Conservation (phyloP, 169 alveolate species). For the Plasmodium falciparum region DNA sequence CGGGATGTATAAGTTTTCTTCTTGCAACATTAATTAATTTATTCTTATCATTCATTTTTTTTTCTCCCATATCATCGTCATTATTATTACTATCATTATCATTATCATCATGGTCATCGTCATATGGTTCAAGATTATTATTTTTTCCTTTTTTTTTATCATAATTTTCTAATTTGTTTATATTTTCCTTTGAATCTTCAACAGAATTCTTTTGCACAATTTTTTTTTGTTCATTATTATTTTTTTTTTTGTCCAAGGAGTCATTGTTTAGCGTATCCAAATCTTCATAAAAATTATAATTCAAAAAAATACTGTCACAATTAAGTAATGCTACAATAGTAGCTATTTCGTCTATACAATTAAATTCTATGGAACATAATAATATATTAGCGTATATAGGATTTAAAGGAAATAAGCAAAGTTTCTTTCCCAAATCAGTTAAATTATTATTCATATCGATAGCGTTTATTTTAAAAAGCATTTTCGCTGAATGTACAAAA, state of each 20-base stretch:
- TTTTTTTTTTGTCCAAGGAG: slow-evolving; percentile 4
- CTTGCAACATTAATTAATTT: slow-evolving; percentile 94
- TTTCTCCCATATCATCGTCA: slow-evolving; percentile 10
- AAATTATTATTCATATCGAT: slow-evolving; percentile 81
- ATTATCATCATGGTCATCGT: background rate
- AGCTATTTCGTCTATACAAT: slow-evolving; percentile 91
- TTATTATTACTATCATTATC: background rate
- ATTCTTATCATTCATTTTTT: slow-evolving; percentile 89
- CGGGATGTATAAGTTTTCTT: slow-evolving; percentile 93
- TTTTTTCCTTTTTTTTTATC: background rate
- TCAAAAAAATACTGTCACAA: slow-evolving; percentile 85
- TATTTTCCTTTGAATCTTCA: background rate
- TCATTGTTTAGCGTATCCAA: slow-evolving; percentile 89
- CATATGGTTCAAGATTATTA: background rate
- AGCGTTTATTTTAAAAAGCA: slow-evolving; percentile 67
- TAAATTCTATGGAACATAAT: slow-evolving; percentile 91
- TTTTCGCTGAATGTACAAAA: slow-evolving; percentile 84
- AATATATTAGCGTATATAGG: slow-evolving; percentile 93
- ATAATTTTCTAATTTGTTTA: background rate
- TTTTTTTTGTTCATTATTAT: background rate
- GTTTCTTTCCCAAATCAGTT: slow-evolving; percentile 85
- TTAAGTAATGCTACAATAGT: slow-evolving; percentile 91
- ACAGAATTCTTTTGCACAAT: background rate
- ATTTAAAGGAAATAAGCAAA: slow-evolving; percentile 85
- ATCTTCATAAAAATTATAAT: slow-evolving; percentile 93